Base-by-base conservation (phyloP, 2,329 filamentous ascomycete genomes). In the Achaetomium macrosporum region DNA sequence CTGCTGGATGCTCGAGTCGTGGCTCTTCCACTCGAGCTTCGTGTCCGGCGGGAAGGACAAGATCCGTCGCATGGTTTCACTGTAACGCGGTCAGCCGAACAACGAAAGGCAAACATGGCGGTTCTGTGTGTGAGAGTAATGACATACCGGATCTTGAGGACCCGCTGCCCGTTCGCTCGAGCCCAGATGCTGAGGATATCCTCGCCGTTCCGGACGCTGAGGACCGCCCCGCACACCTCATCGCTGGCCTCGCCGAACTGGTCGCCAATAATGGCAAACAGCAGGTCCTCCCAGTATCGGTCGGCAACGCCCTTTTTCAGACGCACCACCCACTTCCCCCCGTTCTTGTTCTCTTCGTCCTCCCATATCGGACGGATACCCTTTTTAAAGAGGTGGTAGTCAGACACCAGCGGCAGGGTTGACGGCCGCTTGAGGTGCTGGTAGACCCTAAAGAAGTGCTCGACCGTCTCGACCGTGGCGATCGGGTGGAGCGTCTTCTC, bases 171-270 rank as follows among this genome's bases (percentile, higher is more conserved):
- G 65, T 95, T 89, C 64, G 89, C 93, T 69, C 90, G 88, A 51
- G 91, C 95, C 93, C 93, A 99, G 67, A 99, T 90, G 73, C 90
- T 96, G 69, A 99, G 79, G 57, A 97, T 95, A 67, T 99, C 93
- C 73, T 99, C 93, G 41, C 91, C 92, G 65, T 91, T 95, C 57
- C 93, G 82, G 58, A 99, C 88, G 68, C 91, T 97, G 41, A 99
- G 79, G 30, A 99, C 93, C 50, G 88, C 90, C 55, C 93, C 93
- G 66, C 92, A 99, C 40, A 99, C 87, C 69, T 99, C 92, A 62
- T 97, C 92, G 47, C 86, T 83, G 36, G 90, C 91, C 66, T 97
- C 93, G 48, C 83, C 82, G 67, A 99, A 97, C 68, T 96, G 90
- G 65, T 97, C 91, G 41, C 93, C 93, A 53, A 96, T 83, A 63